These are phyloP conservation scores for Candida buenavistaensis DNA, from an alignment of 1,139 yeast genomes.

Conservation along the genomic window DNA sequence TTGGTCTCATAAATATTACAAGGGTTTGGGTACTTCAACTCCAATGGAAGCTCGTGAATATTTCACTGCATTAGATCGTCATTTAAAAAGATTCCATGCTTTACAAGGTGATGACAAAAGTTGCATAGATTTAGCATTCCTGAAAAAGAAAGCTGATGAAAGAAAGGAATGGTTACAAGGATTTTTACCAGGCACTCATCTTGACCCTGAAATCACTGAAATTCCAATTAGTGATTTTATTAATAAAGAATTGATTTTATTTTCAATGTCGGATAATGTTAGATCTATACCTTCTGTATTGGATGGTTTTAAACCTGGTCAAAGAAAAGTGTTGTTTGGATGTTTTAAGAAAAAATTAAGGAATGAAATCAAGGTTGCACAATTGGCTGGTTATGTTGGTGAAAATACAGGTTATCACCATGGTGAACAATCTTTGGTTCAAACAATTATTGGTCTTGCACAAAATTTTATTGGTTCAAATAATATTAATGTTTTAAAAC, in stretches of 20 bases:
- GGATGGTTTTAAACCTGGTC: conserved; percentile 98
- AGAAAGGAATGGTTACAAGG: conserved; percentile 96
- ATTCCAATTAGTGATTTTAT: conserved; percentile 94
- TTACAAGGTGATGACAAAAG: conserved; percentile 78
- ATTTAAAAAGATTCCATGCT: conserved; percentile 82
- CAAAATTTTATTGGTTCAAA: conserved; percentile 95
- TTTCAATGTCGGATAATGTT: conserved; percentile 95
- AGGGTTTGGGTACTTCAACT: conserved; percentile 97
- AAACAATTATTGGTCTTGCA: conserved; percentile 90
- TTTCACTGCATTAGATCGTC: conserved; percentile 82
- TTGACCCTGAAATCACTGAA: conserved; percentile 74
- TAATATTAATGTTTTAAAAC: conserved; percentile 79
- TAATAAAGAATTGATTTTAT: conserved; percentile 90
- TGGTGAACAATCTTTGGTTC: conserved; percentile 86
- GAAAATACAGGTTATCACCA: conserved; percentile 95
- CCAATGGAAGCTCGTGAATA: conserved; percentile 84
- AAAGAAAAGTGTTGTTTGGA: conserved; percentile 88
- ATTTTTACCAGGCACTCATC: conserved; percentile 86
- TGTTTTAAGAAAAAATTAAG: conserved; percentile 80
- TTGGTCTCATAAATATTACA: conserved; percentile 94
- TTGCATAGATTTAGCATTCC: conserved; percentile 89
- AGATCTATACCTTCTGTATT: conserved; percentile 92
- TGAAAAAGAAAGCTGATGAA: conserved; percentile 94
- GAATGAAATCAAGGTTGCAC: conserved; percentile 85
- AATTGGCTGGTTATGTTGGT: conserved; percentile 85